phyloP scores from a whole-genome alignment of 23 red algal species.

The Chondrus crispus region DNA sequence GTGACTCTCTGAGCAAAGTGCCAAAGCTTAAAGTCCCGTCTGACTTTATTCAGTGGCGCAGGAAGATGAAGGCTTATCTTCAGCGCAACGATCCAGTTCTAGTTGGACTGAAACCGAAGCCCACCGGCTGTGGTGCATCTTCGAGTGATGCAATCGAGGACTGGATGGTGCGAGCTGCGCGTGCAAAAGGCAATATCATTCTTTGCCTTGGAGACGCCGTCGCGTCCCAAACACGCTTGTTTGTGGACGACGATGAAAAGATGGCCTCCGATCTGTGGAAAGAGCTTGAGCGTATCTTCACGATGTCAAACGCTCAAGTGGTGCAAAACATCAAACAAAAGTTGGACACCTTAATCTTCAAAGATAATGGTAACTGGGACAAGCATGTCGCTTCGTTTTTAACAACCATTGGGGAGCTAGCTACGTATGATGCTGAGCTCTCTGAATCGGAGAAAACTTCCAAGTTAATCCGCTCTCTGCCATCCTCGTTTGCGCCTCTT shows the following conservation, averaged over 20 bases:
- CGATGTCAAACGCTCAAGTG: not conserved
- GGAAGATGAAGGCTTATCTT: constrained; percentile 2
- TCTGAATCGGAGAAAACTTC: not conserved
- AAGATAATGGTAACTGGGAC: not conserved
- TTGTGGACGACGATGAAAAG: not conserved
- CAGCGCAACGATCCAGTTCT: not conserved
- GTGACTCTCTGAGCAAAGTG: not conserved
- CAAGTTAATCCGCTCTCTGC: not conserved
- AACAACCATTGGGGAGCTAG: not conserved
- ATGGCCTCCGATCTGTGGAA: not conserved
- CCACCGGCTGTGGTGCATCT: no score
- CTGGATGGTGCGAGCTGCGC: not conserved
- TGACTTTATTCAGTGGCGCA: not conserved
- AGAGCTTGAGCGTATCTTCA: not conserved
- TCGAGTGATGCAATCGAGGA: not conserved
- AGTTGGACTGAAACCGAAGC: not conserved
- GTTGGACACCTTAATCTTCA: not conserved
- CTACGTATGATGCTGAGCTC: not conserved
- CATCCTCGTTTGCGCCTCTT: not conserved
- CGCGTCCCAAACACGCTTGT: not conserved
- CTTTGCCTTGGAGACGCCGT: not conserved
- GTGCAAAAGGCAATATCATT: not conserved
- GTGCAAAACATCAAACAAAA: not conserved
- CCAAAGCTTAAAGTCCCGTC: not conserved
- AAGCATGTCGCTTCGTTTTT: not conserved